Base-by-base conservation (phyloP, 306 rosid species). In the Vigna trinervia region DNA sequence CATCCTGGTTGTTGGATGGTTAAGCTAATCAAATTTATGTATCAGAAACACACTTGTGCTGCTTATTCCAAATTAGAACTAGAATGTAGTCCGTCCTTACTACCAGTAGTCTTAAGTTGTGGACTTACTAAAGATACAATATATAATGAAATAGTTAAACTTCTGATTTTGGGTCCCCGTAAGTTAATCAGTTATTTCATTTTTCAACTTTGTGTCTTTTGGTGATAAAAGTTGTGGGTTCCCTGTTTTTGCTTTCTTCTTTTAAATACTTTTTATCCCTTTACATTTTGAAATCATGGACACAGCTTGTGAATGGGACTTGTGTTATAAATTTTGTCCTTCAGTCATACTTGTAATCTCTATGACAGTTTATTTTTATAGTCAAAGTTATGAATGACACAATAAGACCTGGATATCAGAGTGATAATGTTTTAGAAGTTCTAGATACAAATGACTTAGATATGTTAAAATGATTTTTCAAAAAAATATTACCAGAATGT, bases 141-240 rank as follows among this genome's bases (percentile, higher is more conserved):
- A 9, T 14, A 23, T 57, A 39, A 22, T 41, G 45, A 56, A 43
- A 11, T 3, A 15, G 13, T 43, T 1, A 6, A 73, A 36, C 6
- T 59, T 74, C 58, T 74, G 32, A 43, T 43, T 47, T 13, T 54
- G 66, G 77, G 54, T 54, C 17, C 51, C 34, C 17, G 34, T 0
- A 32, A 52, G 61, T 41, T 51, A 51, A 17, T 71, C 32, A 54
- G 39, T 72, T 36, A 34, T 36, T 53, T 52, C 53, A 72, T 54
- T 54, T 39, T 72, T 72, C 73, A 20, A 72, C 12, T 34, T 48
- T 17, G 30, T 52, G 36, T 20, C 57, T 34, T 32, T 17, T 4
- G 13, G 36, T 53, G 76, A 38, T 53, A 54, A 48, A 52, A 19
- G 56, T 13, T 56, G n/a, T 41, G 12, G 2, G 20, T 53, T 53